phyloP scores from a whole-genome alignment of 345 rosid genomes.

The Rhodomyrtus tomentosa region DNA sequence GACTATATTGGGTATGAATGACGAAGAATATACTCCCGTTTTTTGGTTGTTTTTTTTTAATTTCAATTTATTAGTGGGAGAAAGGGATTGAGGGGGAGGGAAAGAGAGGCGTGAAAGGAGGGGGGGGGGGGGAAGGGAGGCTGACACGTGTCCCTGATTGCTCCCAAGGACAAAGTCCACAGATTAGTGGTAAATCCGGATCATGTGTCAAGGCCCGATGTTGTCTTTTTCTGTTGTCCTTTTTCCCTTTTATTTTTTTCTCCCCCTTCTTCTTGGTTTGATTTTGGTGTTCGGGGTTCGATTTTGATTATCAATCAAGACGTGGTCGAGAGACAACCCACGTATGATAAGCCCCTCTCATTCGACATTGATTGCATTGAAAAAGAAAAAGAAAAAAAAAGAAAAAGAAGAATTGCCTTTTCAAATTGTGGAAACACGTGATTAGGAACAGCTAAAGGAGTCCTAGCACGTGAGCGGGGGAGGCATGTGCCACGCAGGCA shows the following conservation, averaged over 20 bases:
- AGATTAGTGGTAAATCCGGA: background rate
- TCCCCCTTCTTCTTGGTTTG: no score
- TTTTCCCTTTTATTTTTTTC: background rate
- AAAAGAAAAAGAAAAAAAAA: background rate
- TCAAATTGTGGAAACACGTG: background rate
- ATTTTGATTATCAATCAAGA: background rate
- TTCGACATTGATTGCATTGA: background rate
- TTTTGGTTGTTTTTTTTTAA: background rate
- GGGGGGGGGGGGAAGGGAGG: background rate
- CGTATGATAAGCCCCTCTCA: background rate
- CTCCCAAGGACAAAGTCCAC: background rate
- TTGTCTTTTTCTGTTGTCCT: background rate
- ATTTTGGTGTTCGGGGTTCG: background rate
- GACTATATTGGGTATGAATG: background rate
- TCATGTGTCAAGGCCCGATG: background rate
- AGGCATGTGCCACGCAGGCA: no score
- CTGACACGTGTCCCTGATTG: background rate
- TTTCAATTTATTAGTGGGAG: background rate
- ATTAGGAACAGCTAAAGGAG: background rate
- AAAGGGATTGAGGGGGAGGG: background rate
- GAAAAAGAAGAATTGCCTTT: background rate
- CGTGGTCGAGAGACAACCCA: background rate
- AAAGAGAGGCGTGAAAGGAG: background rate
- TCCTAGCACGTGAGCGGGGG: background rate
- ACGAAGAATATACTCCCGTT: background rate